Percentiles rank a stretch among this genome's conserved stretches.
Conservation (phyloP, 768 basidiomycete genomes). For the Termitomyces sp. region DNA sequence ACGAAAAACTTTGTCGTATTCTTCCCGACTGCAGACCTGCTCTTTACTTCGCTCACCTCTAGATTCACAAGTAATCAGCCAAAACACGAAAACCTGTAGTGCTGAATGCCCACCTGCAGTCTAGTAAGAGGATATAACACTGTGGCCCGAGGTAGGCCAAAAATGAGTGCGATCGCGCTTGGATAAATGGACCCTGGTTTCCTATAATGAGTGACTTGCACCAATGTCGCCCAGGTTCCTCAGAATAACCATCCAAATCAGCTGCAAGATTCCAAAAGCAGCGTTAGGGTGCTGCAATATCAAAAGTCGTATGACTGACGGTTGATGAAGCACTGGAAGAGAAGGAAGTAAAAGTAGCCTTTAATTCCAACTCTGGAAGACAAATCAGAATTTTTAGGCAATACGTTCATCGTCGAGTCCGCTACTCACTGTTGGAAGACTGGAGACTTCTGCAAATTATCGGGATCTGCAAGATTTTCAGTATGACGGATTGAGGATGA, state of each 20-base stretch:
- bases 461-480: conserved; percentile 55
- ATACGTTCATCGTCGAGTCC: not conserved
- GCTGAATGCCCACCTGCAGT: conserved; percentile 61
- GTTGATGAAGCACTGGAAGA: conserved; percentile 93
- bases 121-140: conserved; percentile 69
- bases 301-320: conserved; percentile 35
- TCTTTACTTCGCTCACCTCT: conserved; percentile 84
- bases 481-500: not conserved
- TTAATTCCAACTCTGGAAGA: conserved; percentile 66
- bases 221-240: conserved; percentile 55
- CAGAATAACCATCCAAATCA: conserved; percentile 70
- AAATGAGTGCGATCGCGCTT: conserved; percentile 79
- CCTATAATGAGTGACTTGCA: conserved; percentile 76
- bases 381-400: not conserved
- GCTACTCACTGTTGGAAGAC: conserved; percentile 63
- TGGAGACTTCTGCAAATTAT: conserved; percentile 68
- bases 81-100: not conserved
- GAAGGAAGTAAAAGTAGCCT: conserved; percentile 88
- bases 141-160: conserved; percentile 78
- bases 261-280: conserved; percentile 31
- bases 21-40: conserved; percentile 69
- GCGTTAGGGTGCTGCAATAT: not conserved
- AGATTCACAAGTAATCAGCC: not conserved
- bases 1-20: conserved; percentile 74
- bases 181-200: conserved; percentile 70